Conservation (phyloP, 306 rosid genomes). For the Elaeagnus macrophylla region DNA sequence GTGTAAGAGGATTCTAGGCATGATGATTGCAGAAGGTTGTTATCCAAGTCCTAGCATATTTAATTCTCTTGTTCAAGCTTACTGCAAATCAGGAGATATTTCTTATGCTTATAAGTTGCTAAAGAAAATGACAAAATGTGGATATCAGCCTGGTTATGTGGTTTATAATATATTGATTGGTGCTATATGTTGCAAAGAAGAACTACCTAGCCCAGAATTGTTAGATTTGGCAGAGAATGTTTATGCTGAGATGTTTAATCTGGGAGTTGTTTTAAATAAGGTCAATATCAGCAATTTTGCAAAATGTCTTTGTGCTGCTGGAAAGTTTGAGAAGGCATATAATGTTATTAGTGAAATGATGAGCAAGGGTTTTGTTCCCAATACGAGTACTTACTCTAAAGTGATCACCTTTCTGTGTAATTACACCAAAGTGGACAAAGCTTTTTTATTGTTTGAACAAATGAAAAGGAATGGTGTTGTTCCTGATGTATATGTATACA, state of each 20-base stretch:
- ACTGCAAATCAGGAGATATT: conserved; percentile 54
- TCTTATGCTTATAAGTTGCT: conserved; percentile 67
- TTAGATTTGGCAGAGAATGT: conserved; percentile 71
- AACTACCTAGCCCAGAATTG: conserved; percentile 37
- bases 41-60: conserved; percentile 61
- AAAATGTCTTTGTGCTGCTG: conserved; percentile 59
- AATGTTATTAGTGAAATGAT: conserved; percentile 70
- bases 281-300: conserved; percentile 64
- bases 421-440: conserved; percentile 67
- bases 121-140: conserved; percentile 53
- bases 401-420: conserved; percentile 71
- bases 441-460: conserved; percentile 59
- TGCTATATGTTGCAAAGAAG: conserved; percentile 45
- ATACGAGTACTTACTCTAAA: conserved; percentile 69
- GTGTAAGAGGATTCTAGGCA: conserved; percentile 75
- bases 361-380: conserved; percentile 75
- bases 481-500: conserved; percentile 79
- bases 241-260: conserved; percentile 63
- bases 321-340: conserved; percentile 72
- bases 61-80: conserved; percentile 70
- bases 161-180: conserved; percentile 70
- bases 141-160: conserved; percentile 63
- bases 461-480: conserved; percentile 62
- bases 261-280: conserved; percentile 61
- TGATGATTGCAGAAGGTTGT: conserved; percentile 83